Evolutionary conservation across 192 early-diverging fungal genomes (phyloP).

Genomic region (Spizellomyces punctatus): DNA sequence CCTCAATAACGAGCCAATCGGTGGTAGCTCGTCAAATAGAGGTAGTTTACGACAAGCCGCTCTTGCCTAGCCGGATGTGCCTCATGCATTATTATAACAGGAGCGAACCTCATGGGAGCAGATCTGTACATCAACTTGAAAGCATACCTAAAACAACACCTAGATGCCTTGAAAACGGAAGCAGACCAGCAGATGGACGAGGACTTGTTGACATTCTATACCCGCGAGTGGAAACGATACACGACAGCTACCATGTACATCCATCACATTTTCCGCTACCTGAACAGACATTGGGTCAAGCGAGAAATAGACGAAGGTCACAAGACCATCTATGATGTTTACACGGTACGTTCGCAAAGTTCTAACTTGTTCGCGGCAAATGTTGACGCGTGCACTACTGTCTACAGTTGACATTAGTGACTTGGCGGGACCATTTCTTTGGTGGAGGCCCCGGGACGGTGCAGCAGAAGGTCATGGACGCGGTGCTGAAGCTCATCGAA

Average conservation of each 20-base stretch:
- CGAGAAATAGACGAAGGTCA: slow-evolving; percentile 92
- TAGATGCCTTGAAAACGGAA: slow-evolving; percentile 51
- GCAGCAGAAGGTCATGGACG: slow-evolving; percentile 69
- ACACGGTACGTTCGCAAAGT: slow-evolving; percentile 70
- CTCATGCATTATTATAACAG: slow-evolving; percentile 14
- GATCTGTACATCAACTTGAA: slow-evolving; percentile 68
- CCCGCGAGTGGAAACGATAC: slow-evolving; percentile 85
- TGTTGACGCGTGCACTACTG: background rate
- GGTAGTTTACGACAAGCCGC: slow-evolving; percentile 14
- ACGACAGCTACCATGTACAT: slow-evolving; percentile 82
- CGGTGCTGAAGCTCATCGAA: slow-evolving; percentile 80
- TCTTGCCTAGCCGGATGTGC: background rate
- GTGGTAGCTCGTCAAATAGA: slow-evolving; percentile 24
- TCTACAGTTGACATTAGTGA: slow-evolving; percentile 73
- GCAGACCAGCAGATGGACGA: slow-evolving; percentile 75
- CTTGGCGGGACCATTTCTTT: slow-evolving; percentile 76
- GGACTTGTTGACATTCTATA: slow-evolving; percentile 83
- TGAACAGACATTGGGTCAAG: slow-evolving; percentile 98
- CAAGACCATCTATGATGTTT: slow-evolving; percentile 87
- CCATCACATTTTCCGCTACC: slow-evolving; percentile 90
- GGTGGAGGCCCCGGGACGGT: slow-evolving; percentile 36
- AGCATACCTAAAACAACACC: slow-evolving; percentile 54
- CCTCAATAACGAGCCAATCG: slow-evolving; percentile 6
- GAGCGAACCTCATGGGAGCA: slow-evolving; percentile 58
- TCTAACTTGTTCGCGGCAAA: background rate